A percentile compares a stretch with the other conserved stretches of the same genome.
Conservation (phyloP, 768 basidiomycete species). For the Hericium rajendrae region DNA sequence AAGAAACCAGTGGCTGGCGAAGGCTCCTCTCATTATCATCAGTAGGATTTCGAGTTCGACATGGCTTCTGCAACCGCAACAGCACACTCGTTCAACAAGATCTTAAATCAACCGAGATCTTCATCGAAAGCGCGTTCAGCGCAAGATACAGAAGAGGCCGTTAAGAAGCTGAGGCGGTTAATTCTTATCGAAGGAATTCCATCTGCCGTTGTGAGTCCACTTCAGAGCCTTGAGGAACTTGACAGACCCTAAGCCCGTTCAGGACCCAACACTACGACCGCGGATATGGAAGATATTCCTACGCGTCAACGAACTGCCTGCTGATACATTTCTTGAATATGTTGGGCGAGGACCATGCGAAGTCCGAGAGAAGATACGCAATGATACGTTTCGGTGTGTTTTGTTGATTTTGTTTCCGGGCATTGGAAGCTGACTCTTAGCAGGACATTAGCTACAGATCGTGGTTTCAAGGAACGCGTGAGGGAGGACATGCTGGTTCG, state of each 20-base stretch:
- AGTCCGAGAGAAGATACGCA: constrained; percentile 86
- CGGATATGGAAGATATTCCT: constrained; percentile 93
- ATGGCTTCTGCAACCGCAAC: constrained; percentile 20
- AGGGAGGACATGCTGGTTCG: constrained; percentile 95
- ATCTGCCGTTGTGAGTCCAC: constrained; percentile 50
- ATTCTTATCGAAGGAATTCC: constrained; percentile 91
- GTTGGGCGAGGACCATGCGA: constrained; percentile 79
- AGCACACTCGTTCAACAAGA: constrained; percentile 73
- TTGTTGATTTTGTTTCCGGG: background rate
- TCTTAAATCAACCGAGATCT: constrained; percentile 60
- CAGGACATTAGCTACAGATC: constrained; percentile 91
- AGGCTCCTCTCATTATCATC: constrained; percentile 12
- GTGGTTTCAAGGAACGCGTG: constrained; percentile 95
- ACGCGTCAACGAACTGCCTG: constrained; percentile 68
- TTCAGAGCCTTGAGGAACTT: background rate
- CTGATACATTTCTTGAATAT: constrained; percentile 66
- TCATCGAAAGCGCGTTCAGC: constrained; percentile 55
- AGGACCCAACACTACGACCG: constrained; percentile 82
- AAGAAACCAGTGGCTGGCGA: background rate
- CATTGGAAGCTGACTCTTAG: background rate
- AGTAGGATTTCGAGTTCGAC: constrained; percentile 2
- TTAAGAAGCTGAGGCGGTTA: constrained; percentile 78
- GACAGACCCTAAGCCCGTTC: background rate
- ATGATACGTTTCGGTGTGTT: constrained; percentile 86
- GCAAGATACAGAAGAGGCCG: constrained; percentile 65